A percentile compares a stretch with the other conserved stretches of the same genome.
These are phyloP conservation scores for Neobulgaria alba DNA, from an alignment of 2,329 filamentous ascomycete genomes.

Conservation along the genomic window DNA sequence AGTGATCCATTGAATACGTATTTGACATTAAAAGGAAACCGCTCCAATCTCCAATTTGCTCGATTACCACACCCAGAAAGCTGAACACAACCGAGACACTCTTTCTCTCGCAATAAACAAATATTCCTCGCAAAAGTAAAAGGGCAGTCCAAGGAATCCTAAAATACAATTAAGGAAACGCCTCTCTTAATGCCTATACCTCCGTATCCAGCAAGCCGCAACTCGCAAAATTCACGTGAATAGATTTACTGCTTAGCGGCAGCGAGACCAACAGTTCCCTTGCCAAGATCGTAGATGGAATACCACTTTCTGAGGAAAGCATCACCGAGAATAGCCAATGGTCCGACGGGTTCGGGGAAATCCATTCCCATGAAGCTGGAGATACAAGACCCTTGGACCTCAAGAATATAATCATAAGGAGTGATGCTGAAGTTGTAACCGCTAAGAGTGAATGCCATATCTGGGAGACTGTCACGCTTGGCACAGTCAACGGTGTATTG, in stretches of 20 bases:
- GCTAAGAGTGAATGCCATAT: slow-evolving; percentile 82
- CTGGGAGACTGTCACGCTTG: slow-evolving; percentile 75
- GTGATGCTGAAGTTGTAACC: slow-evolving; percentile 90
- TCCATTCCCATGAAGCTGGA: slow-evolving; percentile 98
- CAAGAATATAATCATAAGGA: slow-evolving; percentile 88
- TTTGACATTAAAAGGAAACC: background rate
- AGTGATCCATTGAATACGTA: background rate
- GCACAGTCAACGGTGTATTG: slow-evolving; percentile 92
- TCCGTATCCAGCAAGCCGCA: background rate
- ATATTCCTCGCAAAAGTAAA: background rate
- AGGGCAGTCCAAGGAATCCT: background rate
- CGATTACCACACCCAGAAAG: background rate
- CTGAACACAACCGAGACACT: background rate
- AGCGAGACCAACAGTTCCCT: slow-evolving; percentile 80
- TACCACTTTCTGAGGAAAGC: slow-evolving; percentile 81
- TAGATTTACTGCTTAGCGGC: slow-evolving; percentile 50
- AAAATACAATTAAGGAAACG: background rate
- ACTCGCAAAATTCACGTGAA: too few relatives aligned
- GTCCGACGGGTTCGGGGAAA: slow-evolving; percentile 72
- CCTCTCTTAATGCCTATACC: background rate
- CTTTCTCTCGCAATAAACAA: background rate
- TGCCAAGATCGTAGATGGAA: slow-evolving; percentile 92
- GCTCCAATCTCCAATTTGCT: background rate
- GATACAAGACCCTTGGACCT: slow-evolving; percentile 92
- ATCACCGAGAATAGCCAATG: slow-evolving; percentile 90